phyloP scores from a whole-genome alignment of 495 filamentous ascomycete genomes.

The Aspergillus sclerotioniger region DNA sequence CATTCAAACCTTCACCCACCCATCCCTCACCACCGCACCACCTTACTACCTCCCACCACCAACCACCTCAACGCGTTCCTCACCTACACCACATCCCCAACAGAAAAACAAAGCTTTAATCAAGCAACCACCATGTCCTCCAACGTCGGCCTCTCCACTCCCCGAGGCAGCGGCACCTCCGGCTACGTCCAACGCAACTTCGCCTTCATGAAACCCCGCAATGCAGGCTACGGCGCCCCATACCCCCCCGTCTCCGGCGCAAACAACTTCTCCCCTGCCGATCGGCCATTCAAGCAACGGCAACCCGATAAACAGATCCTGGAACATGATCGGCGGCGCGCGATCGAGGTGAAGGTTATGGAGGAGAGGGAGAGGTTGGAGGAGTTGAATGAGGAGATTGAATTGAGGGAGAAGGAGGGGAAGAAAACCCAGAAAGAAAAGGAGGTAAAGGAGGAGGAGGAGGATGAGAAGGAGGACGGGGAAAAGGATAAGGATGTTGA shows the following conservation, averaged over 20 bases:
- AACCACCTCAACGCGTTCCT: no score
- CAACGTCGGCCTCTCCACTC: slow-evolving; percentile 96
- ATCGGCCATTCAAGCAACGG: slow-evolving; percentile 72
- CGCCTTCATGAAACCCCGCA: slow-evolving; percentile 79
- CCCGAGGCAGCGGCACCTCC: slow-evolving; percentile 90
- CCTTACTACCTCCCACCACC: no score
- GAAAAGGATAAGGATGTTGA: slow-evolving; percentile 68
- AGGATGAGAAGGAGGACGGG: slow-evolving; percentile 58
- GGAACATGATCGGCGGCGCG: slow-evolving; percentile 85
- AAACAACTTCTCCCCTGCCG: slow-evolving; percentile 33
- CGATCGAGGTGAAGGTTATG: slow-evolving; percentile 88
- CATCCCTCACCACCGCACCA: not conserved
- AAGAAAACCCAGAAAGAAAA: no score
- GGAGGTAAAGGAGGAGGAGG: slow-evolving; percentile 56
- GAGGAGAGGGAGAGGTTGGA: slow-evolving; percentile 86
- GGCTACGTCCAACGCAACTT: slow-evolving; percentile 96
- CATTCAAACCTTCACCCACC: no score
- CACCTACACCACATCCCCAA: not conserved
- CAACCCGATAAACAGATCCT: slow-evolving; percentile 89
- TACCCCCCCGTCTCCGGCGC: slow-evolving; percentile 46
- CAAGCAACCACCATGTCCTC: slow-evolving; percentile 81
- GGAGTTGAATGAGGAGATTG: slow-evolving; percentile 64
- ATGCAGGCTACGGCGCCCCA: slow-evolving; percentile 48
- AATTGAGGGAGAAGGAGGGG: slow-evolving; percentile 22
- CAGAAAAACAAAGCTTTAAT: slow-evolving; percentile 7